Evolutionary conservation across 352 stramenopile genomes (phyloP).

Genomic region (Globisporangium echinulatum): DNA sequence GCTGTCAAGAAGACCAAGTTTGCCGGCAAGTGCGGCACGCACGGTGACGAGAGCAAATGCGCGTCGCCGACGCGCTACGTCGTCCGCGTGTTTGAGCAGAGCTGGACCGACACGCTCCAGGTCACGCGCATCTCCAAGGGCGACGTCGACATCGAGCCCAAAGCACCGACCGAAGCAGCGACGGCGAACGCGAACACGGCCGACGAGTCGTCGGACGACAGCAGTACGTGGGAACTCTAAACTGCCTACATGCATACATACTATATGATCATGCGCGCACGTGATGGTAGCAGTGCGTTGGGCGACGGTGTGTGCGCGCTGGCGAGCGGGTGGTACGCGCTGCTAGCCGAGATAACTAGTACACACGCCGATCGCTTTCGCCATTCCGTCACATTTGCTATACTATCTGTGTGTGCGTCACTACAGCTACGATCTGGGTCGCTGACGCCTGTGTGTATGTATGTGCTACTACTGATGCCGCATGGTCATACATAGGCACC

Average conservation of each 20-base stretch:
- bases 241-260: not conserved
- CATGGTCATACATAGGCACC: not conserved
- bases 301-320: not conserved
- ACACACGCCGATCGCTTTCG: not conserved
- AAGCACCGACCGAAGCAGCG: not conserved
- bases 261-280: not conserved
- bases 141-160: not conserved
- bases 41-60: slow-evolving; percentile 12
- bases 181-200: not conserved
- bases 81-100: slow-evolving; percentile 54
- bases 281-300: not conserved
- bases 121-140: slow-evolving; percentile 33
- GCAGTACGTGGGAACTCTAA: slow-evolving; percentile 14
- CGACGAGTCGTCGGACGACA: slow-evolving; percentile 1
- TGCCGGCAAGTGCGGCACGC: slow-evolving; percentile 34
- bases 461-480: not conserved
- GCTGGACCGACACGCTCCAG: slow-evolving; percentile 58
- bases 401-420: not conserved
- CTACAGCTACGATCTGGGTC: not conserved
- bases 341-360: not conserved
- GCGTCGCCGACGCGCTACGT: slow-evolving; percentile 28
- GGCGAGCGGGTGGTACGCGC: not conserved
- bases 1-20: slow-evolving; percentile 19
- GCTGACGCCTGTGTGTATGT: not conserved
- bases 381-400: not conserved